Percentiles rank a stretch among this genome's conserved stretches.
These are phyloP conservation scores for Asterionellopsis glacialis DNA, from an alignment of 108 stramenopile genomes.

Conservation along the genomic window DNA sequence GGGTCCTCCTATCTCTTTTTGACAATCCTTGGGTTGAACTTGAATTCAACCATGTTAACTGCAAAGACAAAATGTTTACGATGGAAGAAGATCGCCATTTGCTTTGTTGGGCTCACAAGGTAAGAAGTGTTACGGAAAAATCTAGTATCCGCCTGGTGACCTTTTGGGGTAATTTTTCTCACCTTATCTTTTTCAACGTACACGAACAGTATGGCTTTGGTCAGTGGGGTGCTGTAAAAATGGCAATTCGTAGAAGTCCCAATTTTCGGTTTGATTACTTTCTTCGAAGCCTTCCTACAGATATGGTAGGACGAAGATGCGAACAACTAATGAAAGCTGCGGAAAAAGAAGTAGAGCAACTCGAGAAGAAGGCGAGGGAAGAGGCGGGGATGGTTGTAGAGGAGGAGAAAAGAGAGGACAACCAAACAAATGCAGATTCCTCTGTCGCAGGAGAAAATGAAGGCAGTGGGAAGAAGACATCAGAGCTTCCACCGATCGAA, in stretches of 20 bases:
- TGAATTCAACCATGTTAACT: conserved; percentile 70
- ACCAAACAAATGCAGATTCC: conserved; percentile 1
- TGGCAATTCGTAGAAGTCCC: conserved; percentile 77
- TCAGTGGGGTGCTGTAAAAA: conserved; percentile 85
- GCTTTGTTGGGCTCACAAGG: conserved; percentile 78
- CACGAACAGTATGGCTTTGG: conserved; percentile 68
- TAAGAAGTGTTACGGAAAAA: conserved; percentile 17
- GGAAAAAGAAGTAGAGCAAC: conserved; percentile 75
- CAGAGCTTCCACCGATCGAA: conserved; percentile 30
- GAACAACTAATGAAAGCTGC: conserved; percentile 84
- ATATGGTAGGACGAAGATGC: conserved; percentile 63
- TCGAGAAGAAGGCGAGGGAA: conserved; percentile 67
- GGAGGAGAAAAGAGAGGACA: conserved; percentile 33
- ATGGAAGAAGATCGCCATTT: conserved; percentile 55
- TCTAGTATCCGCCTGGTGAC: background rate
- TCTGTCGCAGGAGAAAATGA: background rate
- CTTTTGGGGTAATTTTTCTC: background rate
- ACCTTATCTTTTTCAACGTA: background rate
- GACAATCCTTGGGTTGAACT: conserved; percentile 87
- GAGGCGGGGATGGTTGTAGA: conserved; percentile 38
- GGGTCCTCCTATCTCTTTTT: conserved; percentile 67
- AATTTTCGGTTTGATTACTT: conserved; percentile 88
- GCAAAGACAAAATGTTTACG: conserved; percentile 63
- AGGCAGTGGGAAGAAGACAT: conserved; percentile 9
- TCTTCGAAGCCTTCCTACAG: conserved; percentile 48